Evolutionary conservation across 2,329 filamentous ascomycete genomes (phyloP).

Genomic region (Trichophyton mentagrophytes): DNA sequence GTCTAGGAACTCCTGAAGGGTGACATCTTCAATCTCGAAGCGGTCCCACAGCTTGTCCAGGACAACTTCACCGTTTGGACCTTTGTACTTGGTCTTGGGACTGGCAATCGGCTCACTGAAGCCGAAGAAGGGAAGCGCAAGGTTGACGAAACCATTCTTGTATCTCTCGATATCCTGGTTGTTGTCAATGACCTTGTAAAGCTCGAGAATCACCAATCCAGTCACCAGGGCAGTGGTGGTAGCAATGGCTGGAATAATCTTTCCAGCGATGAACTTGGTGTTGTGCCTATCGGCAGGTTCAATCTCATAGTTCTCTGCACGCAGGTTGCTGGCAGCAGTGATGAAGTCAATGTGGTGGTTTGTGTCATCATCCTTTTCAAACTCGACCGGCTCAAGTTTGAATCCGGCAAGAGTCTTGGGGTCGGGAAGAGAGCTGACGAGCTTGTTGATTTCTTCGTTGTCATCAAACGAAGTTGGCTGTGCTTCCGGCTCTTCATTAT

Average conservation of each 20-base stretch:
- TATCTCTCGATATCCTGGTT: constrained; percentile 96
- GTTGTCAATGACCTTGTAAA: constrained; percentile 93
- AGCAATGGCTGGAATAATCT: constrained; percentile 97
- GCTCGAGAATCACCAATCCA: constrained; percentile 78
- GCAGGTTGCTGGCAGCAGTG: constrained; percentile 87
- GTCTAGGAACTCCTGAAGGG: constrained; percentile 68
- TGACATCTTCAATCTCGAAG: constrained; percentile 80
- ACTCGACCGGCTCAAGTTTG: constrained; percentile 83
- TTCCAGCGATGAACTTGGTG: constrained; percentile 99
- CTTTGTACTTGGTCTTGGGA: constrained; percentile 80
- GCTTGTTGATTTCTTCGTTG: constrained; percentile 58
- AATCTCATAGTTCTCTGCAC: constrained; percentile 97
- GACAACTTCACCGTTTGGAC: constrained; percentile 62
- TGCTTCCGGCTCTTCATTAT: constrained; percentile 56
- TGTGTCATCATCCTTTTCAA: constrained; percentile 96
- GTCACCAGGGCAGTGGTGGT: constrained; percentile 94
- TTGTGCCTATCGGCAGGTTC: constrained; percentile 83
- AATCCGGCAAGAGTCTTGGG: constrained; percentile 74
- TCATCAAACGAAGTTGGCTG: constrained; percentile 79
- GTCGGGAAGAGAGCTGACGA: constrained; percentile 60
- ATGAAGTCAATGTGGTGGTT: constrained; percentile 99
- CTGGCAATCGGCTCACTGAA: constrained; percentile 95
- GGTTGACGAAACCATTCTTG: constrained; percentile 97
- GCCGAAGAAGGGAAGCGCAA: constrained; percentile 92
- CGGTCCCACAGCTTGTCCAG: constrained; percentile 98